These are phyloP conservation scores for Ophiocordyceps camponoti-leonardi DNA, from an alignment of 2,329 filamentous ascomycete genomes.

Conservation along the genomic window DNA sequence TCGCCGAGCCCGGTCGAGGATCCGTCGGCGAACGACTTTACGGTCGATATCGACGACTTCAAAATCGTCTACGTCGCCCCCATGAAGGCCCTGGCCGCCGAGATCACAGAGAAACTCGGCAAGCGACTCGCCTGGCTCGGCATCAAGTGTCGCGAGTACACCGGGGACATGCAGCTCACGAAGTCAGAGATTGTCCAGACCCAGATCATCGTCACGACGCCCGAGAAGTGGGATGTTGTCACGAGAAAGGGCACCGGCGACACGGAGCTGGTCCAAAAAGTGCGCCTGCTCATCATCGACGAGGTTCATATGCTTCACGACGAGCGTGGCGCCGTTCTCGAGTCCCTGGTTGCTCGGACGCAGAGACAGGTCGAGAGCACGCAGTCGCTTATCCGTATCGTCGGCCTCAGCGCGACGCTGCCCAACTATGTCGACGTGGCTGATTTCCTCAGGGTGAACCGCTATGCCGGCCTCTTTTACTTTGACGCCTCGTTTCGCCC, in stretches of 20 bases:
- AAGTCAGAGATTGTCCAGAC: conserved; percentile 92
- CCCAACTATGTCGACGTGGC: conserved; percentile 95
- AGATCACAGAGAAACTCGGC: conserved; percentile 87
- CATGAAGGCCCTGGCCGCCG: conserved; percentile 95
- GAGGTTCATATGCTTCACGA: conserved; percentile 99
- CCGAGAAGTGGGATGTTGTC: conserved; percentile 98
- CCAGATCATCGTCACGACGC: conserved; percentile 95
- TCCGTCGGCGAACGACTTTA: conserved; percentile 57
- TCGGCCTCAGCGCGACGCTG: conserved; percentile 86
- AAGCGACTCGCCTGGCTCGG: conserved; percentile 89
- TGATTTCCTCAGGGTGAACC: conserved; percentile 92
- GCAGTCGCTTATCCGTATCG: conserved; percentile 88
- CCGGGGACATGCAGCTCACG: conserved; percentile 96
- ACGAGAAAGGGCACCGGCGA: conserved; percentile 94
- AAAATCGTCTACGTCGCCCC: conserved; percentile 98
- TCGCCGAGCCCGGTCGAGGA: conserved; percentile 64
- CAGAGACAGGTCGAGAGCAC: conserved; percentile 96
- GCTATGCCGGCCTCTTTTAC: conserved; percentile 83
- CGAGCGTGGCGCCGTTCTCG: conserved; percentile 86
- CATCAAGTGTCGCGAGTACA: conserved; percentile 81
- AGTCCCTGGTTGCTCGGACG: conserved; percentile 88
- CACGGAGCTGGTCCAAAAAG: conserved; percentile 94
- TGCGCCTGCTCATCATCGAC: conserved; percentile 88
- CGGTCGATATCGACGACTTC: conserved; percentile 73
- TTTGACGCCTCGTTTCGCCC: conserved; percentile 93